Conservation (phyloP, 2,329 filamentous ascomycete species). For the Zasmidium angulare region DNA sequence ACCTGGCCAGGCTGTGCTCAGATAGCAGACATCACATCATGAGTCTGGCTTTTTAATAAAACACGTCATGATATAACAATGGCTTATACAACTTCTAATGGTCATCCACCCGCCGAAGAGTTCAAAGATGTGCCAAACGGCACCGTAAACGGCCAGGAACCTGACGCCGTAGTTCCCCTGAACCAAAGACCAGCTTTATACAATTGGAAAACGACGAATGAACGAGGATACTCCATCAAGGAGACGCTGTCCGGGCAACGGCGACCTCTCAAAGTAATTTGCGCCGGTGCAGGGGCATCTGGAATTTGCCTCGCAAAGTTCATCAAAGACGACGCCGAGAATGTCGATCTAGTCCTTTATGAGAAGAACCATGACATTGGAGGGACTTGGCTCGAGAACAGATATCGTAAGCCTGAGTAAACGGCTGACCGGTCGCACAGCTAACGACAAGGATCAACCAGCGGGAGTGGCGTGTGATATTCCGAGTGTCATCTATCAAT, state of each 20-base stretch:
- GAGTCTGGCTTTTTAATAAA: too few relatives aligned
- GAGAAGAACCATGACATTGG: background rate
- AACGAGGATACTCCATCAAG: background rate
- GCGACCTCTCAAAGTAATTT: conserved; percentile 6
- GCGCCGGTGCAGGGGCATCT: conserved; percentile 7
- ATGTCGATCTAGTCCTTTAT: background rate
- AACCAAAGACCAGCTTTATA: background rate
- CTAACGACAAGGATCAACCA: background rate
- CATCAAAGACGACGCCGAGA: background rate
- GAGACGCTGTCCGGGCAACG: background rate
- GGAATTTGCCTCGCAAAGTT: conserved; percentile 7
- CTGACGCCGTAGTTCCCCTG: background rate
- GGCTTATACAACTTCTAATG: background rate
- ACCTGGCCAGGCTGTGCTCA: too few relatives aligned
- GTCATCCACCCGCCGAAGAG: too few relatives aligned
- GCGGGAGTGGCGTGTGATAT: conserved; percentile 1
- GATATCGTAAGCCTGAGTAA: background rate
- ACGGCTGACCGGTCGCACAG: background rate
- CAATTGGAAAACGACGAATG: background rate
- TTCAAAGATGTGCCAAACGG: background rate
- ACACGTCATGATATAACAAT: background rate
- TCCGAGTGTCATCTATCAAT: conserved; percentile 4
- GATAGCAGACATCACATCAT: too few relatives aligned
- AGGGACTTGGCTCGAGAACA: background rate
- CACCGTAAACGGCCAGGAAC: background rate